phyloP scores from a whole-genome alignment of 1,284 basidiomycete genomes.

The Boletellus deceptivus region DNA sequence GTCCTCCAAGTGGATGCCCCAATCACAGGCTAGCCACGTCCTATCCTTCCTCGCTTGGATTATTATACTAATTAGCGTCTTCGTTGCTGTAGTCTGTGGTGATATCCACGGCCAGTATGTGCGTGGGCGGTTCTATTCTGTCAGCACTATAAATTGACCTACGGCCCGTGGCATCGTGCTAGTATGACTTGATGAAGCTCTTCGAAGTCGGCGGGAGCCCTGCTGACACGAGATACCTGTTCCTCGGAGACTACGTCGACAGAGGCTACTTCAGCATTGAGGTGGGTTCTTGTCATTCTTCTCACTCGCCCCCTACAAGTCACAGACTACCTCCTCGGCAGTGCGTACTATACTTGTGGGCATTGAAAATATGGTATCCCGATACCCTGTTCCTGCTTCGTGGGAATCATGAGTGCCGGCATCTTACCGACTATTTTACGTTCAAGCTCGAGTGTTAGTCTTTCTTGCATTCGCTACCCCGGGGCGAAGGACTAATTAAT shows the following conservation, averaged over 20 bases:
- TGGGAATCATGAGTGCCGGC: constrained; percentile 89
- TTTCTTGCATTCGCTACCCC: constrained; percentile 2
- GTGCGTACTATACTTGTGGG: constrained; percentile 90
- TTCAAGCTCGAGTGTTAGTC: constrained; percentile 88
- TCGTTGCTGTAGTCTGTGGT: constrained; percentile 67
- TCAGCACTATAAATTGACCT: constrained; percentile 19
- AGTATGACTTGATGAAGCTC: constrained; percentile 94
- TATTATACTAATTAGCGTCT: constrained; percentile 7
- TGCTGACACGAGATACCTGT: constrained; percentile 89
- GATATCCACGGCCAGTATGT: constrained; percentile 84
- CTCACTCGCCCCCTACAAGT: background rate
- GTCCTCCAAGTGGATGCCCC: constrained; percentile 90
- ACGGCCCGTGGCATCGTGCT: constrained; percentile 5
- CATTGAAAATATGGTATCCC: constrained; percentile 91
- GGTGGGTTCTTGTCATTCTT: constrained; percentile 42
- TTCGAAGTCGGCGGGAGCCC: constrained; percentile 95
- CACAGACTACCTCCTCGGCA: constrained; percentile 33
- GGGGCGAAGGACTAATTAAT: constrained; percentile 5
- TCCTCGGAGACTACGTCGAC: constrained; percentile 95
- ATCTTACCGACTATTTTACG: constrained; percentile 86
- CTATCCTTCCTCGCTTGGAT: background rate
- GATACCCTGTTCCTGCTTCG: constrained; percentile 88
- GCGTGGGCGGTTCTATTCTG: constrained; percentile 34
- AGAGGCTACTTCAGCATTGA: constrained; percentile 92
- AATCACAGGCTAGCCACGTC: constrained; percentile 66